Evolutionary conservation across 768 basidiomycete species (phyloP), one percentile per base, ranked within the genome.

Genomic region (Leccinellum rugosiceps): DNA sequence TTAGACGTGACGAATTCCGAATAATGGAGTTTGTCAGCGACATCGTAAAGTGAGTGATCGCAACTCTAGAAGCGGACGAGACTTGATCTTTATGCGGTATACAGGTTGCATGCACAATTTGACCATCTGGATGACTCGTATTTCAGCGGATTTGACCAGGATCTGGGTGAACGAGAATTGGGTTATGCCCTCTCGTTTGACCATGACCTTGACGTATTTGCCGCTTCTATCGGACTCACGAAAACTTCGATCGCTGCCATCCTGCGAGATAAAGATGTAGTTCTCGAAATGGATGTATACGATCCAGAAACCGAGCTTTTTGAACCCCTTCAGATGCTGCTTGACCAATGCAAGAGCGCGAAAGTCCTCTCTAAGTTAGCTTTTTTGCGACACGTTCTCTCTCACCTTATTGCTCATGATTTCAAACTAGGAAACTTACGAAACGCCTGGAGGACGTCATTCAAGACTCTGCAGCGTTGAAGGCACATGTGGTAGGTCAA

Each of bases 21-120:
- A 95, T 94, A 72, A 83, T 88, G 76, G 96, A 98, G 66, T 98
- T 95, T 72, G 92, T 92, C 19, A 87, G 81, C 63, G 97, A 98
- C 68, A 78, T 98, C 44, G 78, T 82, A 62, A 94, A 90, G 95
- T 95, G 66, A 56, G 88, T 76, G 14, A 13, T 17, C 19, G n/a
- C n/a, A 25, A n/a, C 26, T 41, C 28, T 1, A 15, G 14, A 52
- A 23, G 4, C 9, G 15, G 19, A 43, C 19, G 5, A 2, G 10
- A 28, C n/a, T 45, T 21, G 31, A 54, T 35, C n/a, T 7, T 17
- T 4, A 44, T 10, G 45, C 34, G 41, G n/a, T 32, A 35, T 63
- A 41, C 41, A 97, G 94, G 75, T 86, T 98, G 72, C 86, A 94
- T 63, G 87, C 90, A 0, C 94, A 97, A 69, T 94, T 96, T 62